Conservation (phyloP, 228 moss, liverwort and hornwort genomes). For the Sphagnum magellanicum region DNA sequence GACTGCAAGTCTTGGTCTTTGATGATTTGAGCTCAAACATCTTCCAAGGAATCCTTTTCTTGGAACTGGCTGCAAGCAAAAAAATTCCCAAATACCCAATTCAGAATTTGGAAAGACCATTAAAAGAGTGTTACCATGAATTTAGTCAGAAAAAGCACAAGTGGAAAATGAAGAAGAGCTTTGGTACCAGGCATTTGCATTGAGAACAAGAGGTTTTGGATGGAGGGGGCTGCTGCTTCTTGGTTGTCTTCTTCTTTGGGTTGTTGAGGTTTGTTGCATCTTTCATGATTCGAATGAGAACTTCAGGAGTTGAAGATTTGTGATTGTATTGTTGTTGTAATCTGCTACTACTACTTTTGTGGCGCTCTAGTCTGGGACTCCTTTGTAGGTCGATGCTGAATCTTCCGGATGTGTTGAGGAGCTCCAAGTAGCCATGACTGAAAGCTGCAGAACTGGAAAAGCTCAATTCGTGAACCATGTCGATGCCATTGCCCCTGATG, state of each 20-base stretch:
- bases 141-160: background rate
- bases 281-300: conserved; percentile 51
- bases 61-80: conserved; percentile 37
- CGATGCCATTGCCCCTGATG: conserved; percentile 23
- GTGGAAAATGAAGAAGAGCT: conserved; percentile 8
- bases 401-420: conserved; percentile 47
- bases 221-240: conserved; percentile 23
- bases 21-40: conserved; percentile 47
- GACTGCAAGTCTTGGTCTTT: conserved; percentile 39
- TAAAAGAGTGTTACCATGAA: background rate
- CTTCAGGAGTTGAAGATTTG: conserved; percentile 29
- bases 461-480: conserved; percentile 39
- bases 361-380: conserved; percentile 49
- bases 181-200: conserved; percentile 52
- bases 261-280: conserved; percentile 40
- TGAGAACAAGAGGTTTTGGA: conserved; percentile 34
- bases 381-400: conserved; percentile 56
- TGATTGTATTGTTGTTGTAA: conserved; percentile 19
- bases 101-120: background rate
- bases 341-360: conserved; percentile 10
- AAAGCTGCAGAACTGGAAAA: conserved; percentile 21
- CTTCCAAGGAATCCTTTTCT: conserved; percentile 46
- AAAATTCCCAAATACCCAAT: background rate
- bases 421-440: conserved; percentile 37
- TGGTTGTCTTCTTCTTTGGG: no score